Percentiles rank a stretch among this genome's conserved stretches.
Evolutionary conservation across 2,329 filamentous ascomycete species (phyloP).

Genomic region (Phaeoacremonium minimum): DNA sequence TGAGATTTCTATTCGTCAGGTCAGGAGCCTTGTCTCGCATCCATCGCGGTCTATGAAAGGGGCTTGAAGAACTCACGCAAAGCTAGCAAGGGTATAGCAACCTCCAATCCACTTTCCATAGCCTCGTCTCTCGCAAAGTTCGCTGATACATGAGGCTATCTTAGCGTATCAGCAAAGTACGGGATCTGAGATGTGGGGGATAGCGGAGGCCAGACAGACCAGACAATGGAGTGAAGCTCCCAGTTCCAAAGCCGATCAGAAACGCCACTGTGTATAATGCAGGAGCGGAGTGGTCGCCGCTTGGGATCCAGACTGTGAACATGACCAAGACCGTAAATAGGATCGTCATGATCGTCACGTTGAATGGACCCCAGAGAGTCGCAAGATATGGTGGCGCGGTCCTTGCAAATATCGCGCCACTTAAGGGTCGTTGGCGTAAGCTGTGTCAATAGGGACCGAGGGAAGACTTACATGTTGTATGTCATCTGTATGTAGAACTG

Average conservation of each 20-base stretch:
- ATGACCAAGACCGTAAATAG: conserved; percentile 16
- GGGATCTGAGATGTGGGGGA: neutral
- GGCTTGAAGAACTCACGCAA: conserved; percentile 20
- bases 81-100: conserved; percentile 19
- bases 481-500: conserved; percentile 22
- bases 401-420: conserved; percentile 19
- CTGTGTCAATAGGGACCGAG: conserved; percentile 1
- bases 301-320: conserved; percentile 18
- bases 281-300: conserved; percentile 13
- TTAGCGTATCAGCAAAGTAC: neutral
- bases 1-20: neutral
- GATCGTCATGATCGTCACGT: conserved; percentile 18
- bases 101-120: conserved; percentile 22
- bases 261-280: conserved; percentile 17
- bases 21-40: no score
- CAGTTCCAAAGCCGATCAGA: conserved; percentile 21
- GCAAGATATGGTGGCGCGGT: conserved; percentile 18
- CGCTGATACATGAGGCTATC: conserved; percentile 18
- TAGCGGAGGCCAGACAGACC: conserved; percentile 10
- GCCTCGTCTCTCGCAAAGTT: conserved; percentile 15
- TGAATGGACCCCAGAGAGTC: conserved; percentile 16
- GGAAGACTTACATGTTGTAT: conserved; percentile 22
- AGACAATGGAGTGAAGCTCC: conserved; percentile 20
- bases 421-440: conserved; percentile 7
- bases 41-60: no score